These are phyloP conservation scores for Oldenlandia corymbosa DNA, from an alignment of 257 asterid species.

Conservation along the genomic window DNA sequence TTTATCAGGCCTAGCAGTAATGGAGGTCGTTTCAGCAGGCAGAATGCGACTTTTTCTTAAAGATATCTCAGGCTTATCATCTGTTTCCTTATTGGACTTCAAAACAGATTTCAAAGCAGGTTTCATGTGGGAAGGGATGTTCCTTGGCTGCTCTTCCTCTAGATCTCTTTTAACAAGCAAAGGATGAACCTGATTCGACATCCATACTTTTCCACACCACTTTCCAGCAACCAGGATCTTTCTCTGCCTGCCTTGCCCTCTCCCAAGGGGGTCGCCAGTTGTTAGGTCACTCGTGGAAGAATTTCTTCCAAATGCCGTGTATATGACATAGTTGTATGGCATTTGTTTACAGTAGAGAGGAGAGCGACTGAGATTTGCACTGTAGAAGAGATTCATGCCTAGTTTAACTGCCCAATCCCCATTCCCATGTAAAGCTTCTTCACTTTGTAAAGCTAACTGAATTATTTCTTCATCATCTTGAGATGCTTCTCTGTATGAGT, in stretches of 20 bases:
- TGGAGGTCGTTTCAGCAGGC: too few relatives aligned
- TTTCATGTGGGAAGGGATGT: conserved; percentile 22
- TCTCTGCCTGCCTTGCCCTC: conserved; percentile 55
- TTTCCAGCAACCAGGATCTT: conserved; percentile 81
- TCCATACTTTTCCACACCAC: conserved; percentile 99
- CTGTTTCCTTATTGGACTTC: conserved; percentile 24
- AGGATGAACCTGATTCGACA: conserved; percentile 89
- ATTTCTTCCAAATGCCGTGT: conserved; percentile 74
- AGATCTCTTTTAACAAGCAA: conserved; percentile 46
- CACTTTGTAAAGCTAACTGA: conserved; percentile 63
- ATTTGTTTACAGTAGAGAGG: conserved; percentile 93
- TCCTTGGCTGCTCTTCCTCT: conserved; percentile 37
- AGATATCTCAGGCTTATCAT: conserved; percentile 38
- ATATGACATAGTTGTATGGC: conserved; percentile 74
- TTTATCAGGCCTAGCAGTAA: conserved; percentile 41
- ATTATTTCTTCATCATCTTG: conserved; percentile 63
- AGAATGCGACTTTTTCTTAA: too few relatives aligned
- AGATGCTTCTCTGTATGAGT: conserved; percentile 59
- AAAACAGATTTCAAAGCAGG: conserved; percentile 17
- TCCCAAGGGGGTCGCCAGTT: conserved; percentile 32
- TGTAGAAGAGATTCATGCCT: conserved; percentile 87
- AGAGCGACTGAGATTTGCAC: conserved; percentile 90
- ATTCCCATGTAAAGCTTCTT: conserved; percentile 79
- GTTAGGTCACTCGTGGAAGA: conserved; percentile 30
- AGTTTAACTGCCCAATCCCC: conserved; percentile 98